Conservation (phyloP, 306 rosid genomes). For the Vigna trinervia region DNA sequence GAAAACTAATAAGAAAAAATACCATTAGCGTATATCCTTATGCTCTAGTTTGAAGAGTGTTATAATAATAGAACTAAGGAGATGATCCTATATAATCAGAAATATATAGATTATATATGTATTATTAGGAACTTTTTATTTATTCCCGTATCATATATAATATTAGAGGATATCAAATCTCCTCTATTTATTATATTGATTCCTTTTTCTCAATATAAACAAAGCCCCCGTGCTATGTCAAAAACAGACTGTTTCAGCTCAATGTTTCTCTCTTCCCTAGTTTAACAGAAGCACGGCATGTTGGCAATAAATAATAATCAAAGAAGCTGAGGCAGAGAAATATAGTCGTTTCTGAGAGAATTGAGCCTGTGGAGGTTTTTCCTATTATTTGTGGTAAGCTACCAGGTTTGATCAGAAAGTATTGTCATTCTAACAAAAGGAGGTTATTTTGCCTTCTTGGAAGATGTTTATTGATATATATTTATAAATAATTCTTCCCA, state of each 20-base stretch:
- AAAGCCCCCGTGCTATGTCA: no score
- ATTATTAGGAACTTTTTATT: no score
- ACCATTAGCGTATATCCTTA: neutral
- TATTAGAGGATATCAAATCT: no score
- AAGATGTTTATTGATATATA: neutral
- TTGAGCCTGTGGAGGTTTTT: neutral
- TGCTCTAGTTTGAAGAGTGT: no score
- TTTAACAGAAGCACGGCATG: neutral
- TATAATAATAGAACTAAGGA: no score
- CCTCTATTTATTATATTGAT: no score
- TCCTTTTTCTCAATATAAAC: no score
- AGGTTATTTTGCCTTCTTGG: neutral
- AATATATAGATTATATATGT: no score
- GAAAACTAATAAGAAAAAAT: conserved; percentile 7
- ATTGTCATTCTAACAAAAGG: conserved; percentile 13
- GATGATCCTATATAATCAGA: no score
- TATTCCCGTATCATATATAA: no score
- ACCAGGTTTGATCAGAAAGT: neutral
- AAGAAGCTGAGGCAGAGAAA: neutral
- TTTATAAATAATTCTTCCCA: neutral
- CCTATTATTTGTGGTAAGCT: neutral
- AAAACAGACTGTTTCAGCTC: no score
- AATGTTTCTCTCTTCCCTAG: no score
- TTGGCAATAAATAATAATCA: neutral
- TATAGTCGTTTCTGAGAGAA: neutral